Evolutionary conservation across 768 basidiomycete genomes (phyloP).

Genomic region (Xerocomellus intermedius): DNA sequence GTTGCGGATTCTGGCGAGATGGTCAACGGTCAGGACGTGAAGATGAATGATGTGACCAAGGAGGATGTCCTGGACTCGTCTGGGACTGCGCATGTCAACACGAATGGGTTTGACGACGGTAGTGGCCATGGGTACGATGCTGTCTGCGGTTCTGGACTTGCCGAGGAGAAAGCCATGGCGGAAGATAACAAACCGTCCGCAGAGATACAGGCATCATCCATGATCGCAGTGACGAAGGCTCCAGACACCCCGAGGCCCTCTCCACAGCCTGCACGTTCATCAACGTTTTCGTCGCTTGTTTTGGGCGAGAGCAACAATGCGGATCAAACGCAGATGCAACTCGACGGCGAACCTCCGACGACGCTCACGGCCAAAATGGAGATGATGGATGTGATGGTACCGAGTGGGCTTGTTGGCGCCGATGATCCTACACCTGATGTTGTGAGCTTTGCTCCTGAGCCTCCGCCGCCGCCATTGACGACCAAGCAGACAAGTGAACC

Average conservation of each 20-base stretch:
- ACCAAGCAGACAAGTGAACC: slow-evolving; percentile 20
- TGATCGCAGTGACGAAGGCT: not conserved
- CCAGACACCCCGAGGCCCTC: not conserved
- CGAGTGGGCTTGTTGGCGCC: slow-evolving; percentile 13
- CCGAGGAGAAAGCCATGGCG: not conserved
- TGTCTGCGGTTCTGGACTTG: not conserved
- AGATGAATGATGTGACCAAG: slow-evolving; percentile 7
- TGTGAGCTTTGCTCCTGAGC: slow-evolving; percentile 31
- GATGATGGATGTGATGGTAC: slow-evolving; percentile 22
- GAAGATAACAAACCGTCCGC: not conserved
- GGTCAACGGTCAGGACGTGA: slow-evolving; percentile 9
- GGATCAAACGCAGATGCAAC: slow-evolving; percentile 10
- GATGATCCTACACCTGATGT: slow-evolving; percentile 22
- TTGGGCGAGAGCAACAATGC: not conserved
- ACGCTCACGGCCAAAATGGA: slow-evolving; percentile 27
- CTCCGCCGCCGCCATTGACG: slow-evolving; percentile 33
- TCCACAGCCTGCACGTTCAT: not conserved
- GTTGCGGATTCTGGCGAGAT: not conserved
- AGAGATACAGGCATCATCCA: not conserved
- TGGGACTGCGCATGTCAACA: not conserved
- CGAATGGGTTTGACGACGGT: slow-evolving; percentile 1
- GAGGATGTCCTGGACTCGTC: not conserved
- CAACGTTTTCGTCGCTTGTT: not conserved
- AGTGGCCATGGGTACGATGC: not conserved
- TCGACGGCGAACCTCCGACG: slow-evolving; percentile 1